Evolutionary conservation across 2,329 filamentous ascomycete species (phyloP).

Genomic region (Tolypocladium ophioglossoides): DNA sequence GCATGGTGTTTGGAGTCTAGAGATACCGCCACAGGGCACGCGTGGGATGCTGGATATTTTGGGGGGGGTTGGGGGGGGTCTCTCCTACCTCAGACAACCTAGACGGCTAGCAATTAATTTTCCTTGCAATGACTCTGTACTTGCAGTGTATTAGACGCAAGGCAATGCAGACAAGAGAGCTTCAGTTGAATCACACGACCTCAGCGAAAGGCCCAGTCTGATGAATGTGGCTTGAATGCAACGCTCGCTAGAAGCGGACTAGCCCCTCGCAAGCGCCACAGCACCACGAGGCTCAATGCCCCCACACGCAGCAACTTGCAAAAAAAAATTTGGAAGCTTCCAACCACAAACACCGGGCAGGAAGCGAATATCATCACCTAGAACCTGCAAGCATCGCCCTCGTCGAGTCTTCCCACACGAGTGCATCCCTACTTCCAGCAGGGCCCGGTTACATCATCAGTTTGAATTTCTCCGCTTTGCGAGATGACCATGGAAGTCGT

Average conservation of each 20-base stretch:
- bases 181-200: background rate
- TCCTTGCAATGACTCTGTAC: background rate
- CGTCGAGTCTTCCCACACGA: slow-evolving; percentile 10
- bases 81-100: background rate
- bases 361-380: slow-evolving; percentile 7
- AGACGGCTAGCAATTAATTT: background rate
- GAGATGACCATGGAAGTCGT: slow-evolving; percentile 38
- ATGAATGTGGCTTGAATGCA: slow-evolving; percentile 1
- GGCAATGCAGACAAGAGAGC: too few relatives aligned
- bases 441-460: slow-evolving; percentile 6
- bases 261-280: slow-evolving; percentile 7
- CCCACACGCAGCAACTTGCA: slow-evolving; percentile 7
- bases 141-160: background rate
- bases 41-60: background rate
- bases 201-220: slow-evolving; percentile 1
- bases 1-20: slow-evolving; percentile 1
- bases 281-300: slow-evolving; percentile 4
- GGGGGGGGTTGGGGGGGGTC: too few relatives aligned
- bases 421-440: slow-evolving; percentile 6
- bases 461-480: background rate
- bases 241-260: background rate
- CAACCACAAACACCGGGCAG: slow-evolving; percentile 4
- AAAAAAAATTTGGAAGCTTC: slow-evolving; percentile 11
- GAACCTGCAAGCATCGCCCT: slow-evolving; percentile 8
- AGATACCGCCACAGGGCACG: background rate